A percentile compares a stretch with the other conserved stretches of the same genome.
These are phyloP conservation scores for Stagonosporopsis chrysanthemi DNA, from an alignment of 2,329 filamentous ascomycete genomes.

Conservation along the genomic window DNA sequence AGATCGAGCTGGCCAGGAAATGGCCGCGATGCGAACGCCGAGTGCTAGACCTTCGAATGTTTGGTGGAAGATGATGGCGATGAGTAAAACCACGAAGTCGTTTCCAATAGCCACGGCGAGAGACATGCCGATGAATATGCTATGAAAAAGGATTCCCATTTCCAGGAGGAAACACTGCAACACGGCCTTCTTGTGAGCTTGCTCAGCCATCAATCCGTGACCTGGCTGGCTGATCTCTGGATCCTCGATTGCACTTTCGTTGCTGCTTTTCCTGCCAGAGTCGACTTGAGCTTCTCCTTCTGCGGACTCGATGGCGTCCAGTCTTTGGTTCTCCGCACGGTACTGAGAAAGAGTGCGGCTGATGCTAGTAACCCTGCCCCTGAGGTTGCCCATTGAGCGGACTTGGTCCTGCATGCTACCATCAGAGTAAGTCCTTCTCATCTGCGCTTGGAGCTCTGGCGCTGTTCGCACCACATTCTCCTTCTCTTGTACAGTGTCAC, in stretches of 20 bases:
- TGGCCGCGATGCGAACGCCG: conserved; percentile 82
- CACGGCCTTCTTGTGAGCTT: conserved; percentile 39
- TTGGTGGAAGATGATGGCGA: conserved; percentile 71
- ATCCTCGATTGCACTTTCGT: conserved; percentile 34
- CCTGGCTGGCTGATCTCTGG: conserved; percentile 29
- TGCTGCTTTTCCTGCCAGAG: conserved; percentile 24
- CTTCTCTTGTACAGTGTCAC: conserved; percentile 17
- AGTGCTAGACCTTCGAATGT: conserved; percentile 89
- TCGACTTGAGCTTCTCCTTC: conserved; percentile 47
- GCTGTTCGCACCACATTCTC: conserved; percentile 5
- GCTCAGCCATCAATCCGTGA: conserved; percentile 27
- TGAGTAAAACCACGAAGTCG: conserved; percentile 65
- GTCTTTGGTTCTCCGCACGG: conserved; percentile 33
- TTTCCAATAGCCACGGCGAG: conserved; percentile 61
- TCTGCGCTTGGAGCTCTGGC: conserved; percentile 13
- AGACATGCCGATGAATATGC: conserved; percentile 68
- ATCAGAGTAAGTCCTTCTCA: conserved; percentile 30
- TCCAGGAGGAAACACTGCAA: conserved; percentile 57
- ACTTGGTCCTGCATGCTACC: conserved; percentile 35
- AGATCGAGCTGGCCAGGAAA: conserved; percentile 58
- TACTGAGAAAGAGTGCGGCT: conserved; percentile 41
- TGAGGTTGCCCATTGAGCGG: conserved; percentile 33
- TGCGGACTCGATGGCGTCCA: conserved; percentile 55
- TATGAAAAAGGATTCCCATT: conserved; percentile 69
- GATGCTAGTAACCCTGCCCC: conserved; percentile 37